These are phyloP conservation scores for Galium porrigens DNA, from an alignment of 305 asterid species.

Conservation along the genomic window DNA sequence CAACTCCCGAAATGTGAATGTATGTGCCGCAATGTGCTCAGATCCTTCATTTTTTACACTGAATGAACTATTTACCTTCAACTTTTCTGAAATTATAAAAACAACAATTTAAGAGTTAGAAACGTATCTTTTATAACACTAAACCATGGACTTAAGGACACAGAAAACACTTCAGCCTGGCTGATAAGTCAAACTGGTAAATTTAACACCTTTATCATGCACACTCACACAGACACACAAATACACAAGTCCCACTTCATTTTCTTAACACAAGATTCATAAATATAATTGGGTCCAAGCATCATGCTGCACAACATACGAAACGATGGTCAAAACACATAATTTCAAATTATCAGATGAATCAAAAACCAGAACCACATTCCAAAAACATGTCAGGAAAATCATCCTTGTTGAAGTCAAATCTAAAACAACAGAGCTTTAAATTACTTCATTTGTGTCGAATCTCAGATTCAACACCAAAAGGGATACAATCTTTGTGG, in stretches of 20 bases:
- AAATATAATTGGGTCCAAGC: neutral
- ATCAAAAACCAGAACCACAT: neutral
- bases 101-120: neutral
- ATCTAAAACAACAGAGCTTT: neutral
- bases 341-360: neutral
- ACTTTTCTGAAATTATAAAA: constrained; percentile 31
- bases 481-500: neutral
- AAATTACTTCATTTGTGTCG: neutral
- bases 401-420: neutral
- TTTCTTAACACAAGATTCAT: neutral
- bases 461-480: neutral
- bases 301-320: neutral
- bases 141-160: neutral
- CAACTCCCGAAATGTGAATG: constrained; percentile 65
- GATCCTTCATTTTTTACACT: constrained; percentile 45
- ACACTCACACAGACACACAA: neutral
- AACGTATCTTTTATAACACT: neutral
- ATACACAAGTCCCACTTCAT: neutral
- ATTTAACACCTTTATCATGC: neutral
- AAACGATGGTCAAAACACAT: neutral
- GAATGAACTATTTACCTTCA: constrained; percentile 32
- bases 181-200: neutral
- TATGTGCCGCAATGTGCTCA: constrained; percentile 52
- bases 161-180: neutral
- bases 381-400: neutral